These are phyloP conservation scores for Hyaloscypha finlandica DNA, from an alignment of 495 filamentous ascomycete genomes.

Conservation along the genomic window DNA sequence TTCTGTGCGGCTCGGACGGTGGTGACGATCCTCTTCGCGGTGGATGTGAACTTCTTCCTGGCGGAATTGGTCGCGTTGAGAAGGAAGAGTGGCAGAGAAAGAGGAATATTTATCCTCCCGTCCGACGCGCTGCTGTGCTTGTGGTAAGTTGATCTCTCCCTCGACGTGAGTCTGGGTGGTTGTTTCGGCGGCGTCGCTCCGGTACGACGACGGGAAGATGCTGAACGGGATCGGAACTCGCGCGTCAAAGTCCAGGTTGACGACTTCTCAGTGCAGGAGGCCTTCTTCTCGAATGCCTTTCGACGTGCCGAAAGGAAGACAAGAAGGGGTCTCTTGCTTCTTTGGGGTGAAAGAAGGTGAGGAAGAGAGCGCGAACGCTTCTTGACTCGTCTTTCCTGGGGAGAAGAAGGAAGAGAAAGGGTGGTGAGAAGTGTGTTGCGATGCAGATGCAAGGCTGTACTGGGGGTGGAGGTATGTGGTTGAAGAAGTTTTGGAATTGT, in stretches of 20 bases:
- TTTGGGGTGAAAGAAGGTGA: conserved; percentile 34
- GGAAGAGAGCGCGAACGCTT: conserved; percentile 30
- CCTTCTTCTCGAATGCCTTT: conserved; percentile 93
- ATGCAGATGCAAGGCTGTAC: conserved; percentile 1
- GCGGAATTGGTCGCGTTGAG: conserved; percentile 66
- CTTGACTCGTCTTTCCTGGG: conserved; percentile 35
- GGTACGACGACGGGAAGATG: conserved; percentile 98
- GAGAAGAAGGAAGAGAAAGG: conserved; percentile 10
- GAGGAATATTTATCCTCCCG: conserved; percentile 76
- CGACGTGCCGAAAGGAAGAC: conserved; percentile 92
- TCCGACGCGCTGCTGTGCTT: conserved; percentile 67
- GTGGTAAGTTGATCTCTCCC: conserved; percentile 81
- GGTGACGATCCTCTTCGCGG: conserved; percentile 66
- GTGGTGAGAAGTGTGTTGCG: not conserved
- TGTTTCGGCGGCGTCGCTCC: conserved; percentile 78
- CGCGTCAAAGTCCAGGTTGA: conserved; percentile 99
- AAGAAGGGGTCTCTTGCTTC: conserved; percentile 88
- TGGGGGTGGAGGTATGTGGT: conserved; percentile 9
- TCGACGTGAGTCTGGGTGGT: conserved; percentile 76
- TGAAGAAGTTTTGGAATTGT: conserved; percentile 3
- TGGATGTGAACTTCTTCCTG: conserved; percentile 81
- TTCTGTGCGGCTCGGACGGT: conserved; percentile 61
- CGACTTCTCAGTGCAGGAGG: conserved; percentile 67
- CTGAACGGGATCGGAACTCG: conserved; percentile 98
- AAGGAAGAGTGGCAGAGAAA: conserved; percentile 59